Evolutionary conservation across 192 early-diverging fungal species (phyloP).

Genomic region (Coemansia sp.): DNA sequence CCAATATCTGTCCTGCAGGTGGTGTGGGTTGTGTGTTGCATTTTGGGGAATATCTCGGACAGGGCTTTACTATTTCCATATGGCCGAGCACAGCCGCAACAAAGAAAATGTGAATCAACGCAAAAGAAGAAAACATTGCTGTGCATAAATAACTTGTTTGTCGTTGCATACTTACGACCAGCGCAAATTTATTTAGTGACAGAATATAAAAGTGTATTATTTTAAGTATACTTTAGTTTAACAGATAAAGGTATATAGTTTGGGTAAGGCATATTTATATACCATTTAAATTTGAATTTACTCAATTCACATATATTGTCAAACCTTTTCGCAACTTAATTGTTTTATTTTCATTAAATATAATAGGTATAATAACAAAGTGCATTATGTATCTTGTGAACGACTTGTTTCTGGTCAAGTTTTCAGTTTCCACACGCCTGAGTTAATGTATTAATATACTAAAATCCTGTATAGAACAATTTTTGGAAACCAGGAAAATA

Average conservation of each 20-base stretch:
- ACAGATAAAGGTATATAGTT: neutral
- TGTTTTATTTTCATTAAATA: no score
- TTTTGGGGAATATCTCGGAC: constrained; percentile 13
- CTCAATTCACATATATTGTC: no score
- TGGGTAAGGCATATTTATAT: neutral
- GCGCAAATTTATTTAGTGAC: neutral
- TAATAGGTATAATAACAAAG: no score
- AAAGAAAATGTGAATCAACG: neutral
- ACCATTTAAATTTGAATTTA: no score
- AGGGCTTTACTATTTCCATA: constrained; percentile 17
- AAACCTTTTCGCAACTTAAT: no score
- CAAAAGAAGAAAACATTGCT: neutral
- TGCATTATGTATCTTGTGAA: no score
- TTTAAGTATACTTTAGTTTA: neutral
- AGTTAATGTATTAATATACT: no score
- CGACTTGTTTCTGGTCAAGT: no score
- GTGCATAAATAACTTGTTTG: neutral
- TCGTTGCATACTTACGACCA: no score
- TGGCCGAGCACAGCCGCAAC: constrained; percentile 12
- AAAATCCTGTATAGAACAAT: no score
- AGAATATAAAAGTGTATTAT: neutral
- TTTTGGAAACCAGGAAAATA: no score
- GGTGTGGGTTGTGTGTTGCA: constrained; percentile 1
- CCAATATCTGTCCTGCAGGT: constrained; percentile 5
- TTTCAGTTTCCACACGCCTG: no score